Conservation (phyloP, 371 early-diverging fungal genomes). For the Syncephalastrum contaminatum region DNA sequence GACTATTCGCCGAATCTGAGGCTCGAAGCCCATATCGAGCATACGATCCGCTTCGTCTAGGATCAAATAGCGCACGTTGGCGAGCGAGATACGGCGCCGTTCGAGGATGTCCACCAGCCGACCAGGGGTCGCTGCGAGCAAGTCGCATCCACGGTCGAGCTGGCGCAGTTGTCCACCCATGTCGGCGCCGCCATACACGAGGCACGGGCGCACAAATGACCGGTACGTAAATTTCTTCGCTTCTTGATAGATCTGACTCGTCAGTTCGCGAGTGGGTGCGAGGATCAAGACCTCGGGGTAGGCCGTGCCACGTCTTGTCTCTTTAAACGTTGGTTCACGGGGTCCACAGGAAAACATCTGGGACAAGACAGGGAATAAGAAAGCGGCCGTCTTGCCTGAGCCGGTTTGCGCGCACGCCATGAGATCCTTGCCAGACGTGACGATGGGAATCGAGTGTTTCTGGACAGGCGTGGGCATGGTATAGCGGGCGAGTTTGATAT, state of each 20-base stretch:
- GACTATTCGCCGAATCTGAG: conserved; percentile 97
- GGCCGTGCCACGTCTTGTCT: conserved; percentile 22
- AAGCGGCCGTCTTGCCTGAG: conserved; percentile 77
- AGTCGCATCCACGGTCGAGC: conserved; percentile 91
- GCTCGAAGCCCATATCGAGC: conserved; percentile 99
- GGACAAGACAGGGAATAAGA: conserved; percentile 58
- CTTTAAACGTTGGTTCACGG: conserved; percentile 15
- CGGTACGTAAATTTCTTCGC: conserved; percentile 87
- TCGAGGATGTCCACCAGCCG: conserved; percentile 96
- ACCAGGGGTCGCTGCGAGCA: conserved; percentile 98
- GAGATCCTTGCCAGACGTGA: conserved; percentile 59
- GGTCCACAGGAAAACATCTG: conserved; percentile 74
- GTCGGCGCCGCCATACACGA: conserved; percentile 98
- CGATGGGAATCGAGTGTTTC: conserved; percentile 66
- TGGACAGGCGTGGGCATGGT: conserved; percentile 73
- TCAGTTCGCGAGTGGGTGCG: conserved; percentile 48
- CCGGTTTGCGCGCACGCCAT: conserved; percentile 89
- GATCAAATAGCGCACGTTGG: conserved; percentile 84
- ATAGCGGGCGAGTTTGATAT: conserved; percentile 59
- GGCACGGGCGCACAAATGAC: conserved; percentile 90
- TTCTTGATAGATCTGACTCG: conserved; percentile 41
- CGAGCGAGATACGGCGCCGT: conserved; percentile 82
- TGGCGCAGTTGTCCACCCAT: conserved; percentile 88
- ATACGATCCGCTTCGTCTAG: conserved; percentile 99
- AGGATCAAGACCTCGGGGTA: conserved; percentile 48